Evolutionary conservation across 352 stramenopile species (phyloP).

Genomic region (Phytopythium kandeliae): DNA sequence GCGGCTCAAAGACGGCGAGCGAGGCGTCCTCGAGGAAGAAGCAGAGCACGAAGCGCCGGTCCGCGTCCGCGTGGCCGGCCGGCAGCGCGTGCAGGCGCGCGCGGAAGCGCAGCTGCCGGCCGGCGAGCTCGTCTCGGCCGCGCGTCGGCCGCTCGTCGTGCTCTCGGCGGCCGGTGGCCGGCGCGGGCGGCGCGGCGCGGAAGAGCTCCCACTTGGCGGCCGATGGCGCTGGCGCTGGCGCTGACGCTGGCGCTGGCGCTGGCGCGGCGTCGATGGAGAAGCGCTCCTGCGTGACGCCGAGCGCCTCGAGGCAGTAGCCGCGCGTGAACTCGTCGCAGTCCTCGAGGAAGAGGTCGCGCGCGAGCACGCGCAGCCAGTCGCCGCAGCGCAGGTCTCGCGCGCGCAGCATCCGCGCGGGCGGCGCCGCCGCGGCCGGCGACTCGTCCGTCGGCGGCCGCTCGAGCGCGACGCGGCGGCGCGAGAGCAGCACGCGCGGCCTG

Average conservation of each 20-base stretch:
- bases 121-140: too few species aligned
- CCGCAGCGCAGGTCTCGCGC: conserved; percentile 81
- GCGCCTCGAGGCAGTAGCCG: conserved; percentile 80
- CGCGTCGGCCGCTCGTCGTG: conserved; percentile 16
- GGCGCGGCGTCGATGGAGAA: conserved; percentile 8
- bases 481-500: conserved; percentile 61
- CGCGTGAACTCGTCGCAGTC: conserved; percentile 91
- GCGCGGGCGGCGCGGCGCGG: neutral
- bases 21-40: conserved; percentile 81
- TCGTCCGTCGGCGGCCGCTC: too few species aligned
- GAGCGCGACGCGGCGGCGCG: conserved; percentile 55
- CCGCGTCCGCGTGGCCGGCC: conserved; percentile 26
- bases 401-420: conserved; percentile 24
- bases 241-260: too few species aligned
- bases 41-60: conserved; percentile 71
- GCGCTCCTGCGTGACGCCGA: conserved; percentile 78
- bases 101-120: conserved; percentile 71
- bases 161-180: neutral
- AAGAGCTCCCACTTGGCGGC: conserved; percentile 60
- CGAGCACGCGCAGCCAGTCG: conserved; percentile 78
- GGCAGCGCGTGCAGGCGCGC: conserved; percentile 45
- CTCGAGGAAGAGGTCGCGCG: conserved; percentile 82
- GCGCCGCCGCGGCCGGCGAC: too few species aligned
- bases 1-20: conserved; percentile 67
- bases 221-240: too few species aligned